Percentiles rank a stretch among this genome's conserved stretches.
Evolutionary conservation across 306 rosid species (phyloP).

Genomic region (Corylus avellana): DNA sequence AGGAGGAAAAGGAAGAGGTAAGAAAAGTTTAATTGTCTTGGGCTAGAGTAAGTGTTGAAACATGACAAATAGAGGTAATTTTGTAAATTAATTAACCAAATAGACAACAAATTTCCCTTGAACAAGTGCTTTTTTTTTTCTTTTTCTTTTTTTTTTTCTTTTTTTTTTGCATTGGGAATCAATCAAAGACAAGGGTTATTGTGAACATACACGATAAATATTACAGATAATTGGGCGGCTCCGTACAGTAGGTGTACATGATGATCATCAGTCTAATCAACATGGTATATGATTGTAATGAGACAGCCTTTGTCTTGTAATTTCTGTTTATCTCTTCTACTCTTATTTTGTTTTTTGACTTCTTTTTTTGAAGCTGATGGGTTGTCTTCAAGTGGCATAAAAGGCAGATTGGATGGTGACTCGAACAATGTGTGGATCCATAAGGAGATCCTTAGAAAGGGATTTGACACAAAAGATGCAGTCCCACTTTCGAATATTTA

Average conservation of each 20-base stretch:
- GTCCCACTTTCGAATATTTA: conserved; percentile 13
- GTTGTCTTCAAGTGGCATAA: conserved; percentile 60
- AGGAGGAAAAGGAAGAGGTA: too few relatives aligned
- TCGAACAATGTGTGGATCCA: conserved; percentile 56
- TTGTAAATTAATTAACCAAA: too few relatives aligned
- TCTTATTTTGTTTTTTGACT: conserved; percentile 54
- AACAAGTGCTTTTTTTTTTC: too few relatives aligned
- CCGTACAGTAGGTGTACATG: conserved; percentile 53
- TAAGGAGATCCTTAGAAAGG: conserved; percentile 58
- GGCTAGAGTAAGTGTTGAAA: too few relatives aligned
- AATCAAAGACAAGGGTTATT: conserved; percentile 6
- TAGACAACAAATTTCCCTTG: too few relatives aligned
- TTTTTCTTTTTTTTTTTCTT: too few relatives aligned
- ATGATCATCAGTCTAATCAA: conserved; percentile 54
- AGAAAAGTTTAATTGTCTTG: too few relatives aligned
- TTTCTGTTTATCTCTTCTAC: conserved; percentile 30
- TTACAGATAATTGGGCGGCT: conserved; percentile 17
- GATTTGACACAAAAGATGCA: conserved; percentile 57
- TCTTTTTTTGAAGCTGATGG: conserved; percentile 31
- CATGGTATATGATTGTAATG: conserved; percentile 32
- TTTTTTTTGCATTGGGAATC: too few relatives aligned
- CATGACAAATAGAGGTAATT: too few relatives aligned
- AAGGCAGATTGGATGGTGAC: conserved; percentile 64
- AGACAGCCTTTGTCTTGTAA: conserved; percentile 34
- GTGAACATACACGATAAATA: conserved; percentile 16